Base-by-base conservation (phyloP, 2,329 filamentous ascomycete genomes). In the Colletotrichum lindemuthianum region DNA sequence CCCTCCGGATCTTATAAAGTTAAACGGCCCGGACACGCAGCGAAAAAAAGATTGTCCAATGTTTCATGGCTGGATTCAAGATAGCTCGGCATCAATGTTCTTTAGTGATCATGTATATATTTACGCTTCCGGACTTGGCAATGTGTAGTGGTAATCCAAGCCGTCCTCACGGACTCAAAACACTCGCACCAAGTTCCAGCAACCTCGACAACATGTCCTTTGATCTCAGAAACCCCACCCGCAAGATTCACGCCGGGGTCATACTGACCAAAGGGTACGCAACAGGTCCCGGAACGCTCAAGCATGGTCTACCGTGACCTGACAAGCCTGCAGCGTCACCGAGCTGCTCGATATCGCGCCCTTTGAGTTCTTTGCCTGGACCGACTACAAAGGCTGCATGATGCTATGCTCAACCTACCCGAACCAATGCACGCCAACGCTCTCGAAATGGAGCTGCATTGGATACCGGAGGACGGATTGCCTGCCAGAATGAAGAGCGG, bases 331-430 rank as follows among this genome's bases (percentile, higher is more conserved):
- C 60, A 78, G 73, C 37, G 45, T 68, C 6, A 77, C 72, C 1
- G 76, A 78, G 43, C 63, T 75, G 7, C 70, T 78, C 2, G 75
- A 78, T n/a, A 70, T 77, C 3, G 76, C 73, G 3, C 74, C 74
- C 1, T 66, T 78, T 12, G 75, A 77, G 11, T 57, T 74, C 7
- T 50, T 78, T 15, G 40, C 71, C 24, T 59, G 54, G 1, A 2
- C 73, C 3, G 68, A 60, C 51, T 59, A 69, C 5, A 16, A 61
- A 0, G 37, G 67, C 1, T 15, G 72, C 13, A 66, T 67, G 39
- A 37, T 63, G 1, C 60, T 64, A 37, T 63, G 1, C 60, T 64
- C 37, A 59, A 64, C 2, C 6, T 64, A 0, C 56, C 60, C 24
- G 13, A 13, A 6, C 13, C 52, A 1, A 59, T 33, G 55, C 34